Evolutionary conservation across 2,329 filamentous ascomycete species (phyloP).

Genomic region (Phyllosticta ampelicida): DNA sequence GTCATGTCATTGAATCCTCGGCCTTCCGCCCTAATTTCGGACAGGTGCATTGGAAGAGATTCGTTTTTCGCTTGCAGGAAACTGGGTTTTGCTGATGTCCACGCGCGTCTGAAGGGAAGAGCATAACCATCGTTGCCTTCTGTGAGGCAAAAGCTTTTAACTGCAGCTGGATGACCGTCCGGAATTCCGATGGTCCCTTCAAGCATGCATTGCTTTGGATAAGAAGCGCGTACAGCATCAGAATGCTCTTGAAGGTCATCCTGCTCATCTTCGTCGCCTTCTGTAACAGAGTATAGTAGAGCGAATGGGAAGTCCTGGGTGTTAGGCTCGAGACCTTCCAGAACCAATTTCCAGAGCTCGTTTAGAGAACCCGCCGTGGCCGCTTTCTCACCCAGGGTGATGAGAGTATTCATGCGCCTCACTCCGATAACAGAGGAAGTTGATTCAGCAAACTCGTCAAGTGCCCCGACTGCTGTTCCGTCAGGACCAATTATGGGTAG

Average conservation of each 20-base stretch:
- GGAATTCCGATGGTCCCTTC: constrained; percentile 5
- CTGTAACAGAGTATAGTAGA: constrained; percentile 4
- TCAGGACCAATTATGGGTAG: constrained; percentile 6
- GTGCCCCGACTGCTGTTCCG: constrained; percentile 3
- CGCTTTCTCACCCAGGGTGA: constrained; percentile 5
- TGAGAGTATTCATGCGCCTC: constrained; percentile 4
- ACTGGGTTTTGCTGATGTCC: constrained; percentile 8
- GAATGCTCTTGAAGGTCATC: background rate
- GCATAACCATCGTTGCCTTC: constrained; percentile 3
- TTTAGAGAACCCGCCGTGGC: background rate
- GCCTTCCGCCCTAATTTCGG: background rate
- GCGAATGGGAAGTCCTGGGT: constrained; percentile 6
- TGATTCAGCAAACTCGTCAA: constrained; percentile 9
- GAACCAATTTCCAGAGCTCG: constrained; percentile 3
- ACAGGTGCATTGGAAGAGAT: background rate
- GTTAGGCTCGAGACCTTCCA: constrained; percentile 3
- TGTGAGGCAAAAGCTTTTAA: constrained; percentile 1
- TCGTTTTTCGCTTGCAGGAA: background rate
- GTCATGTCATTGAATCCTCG: constrained; percentile 4
- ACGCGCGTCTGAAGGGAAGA: constrained; percentile 3
- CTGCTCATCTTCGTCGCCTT: background rate
- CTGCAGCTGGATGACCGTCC: background rate
- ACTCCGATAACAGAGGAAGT: constrained; percentile 6
- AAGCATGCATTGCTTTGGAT: constrained; percentile 2
- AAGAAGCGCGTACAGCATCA: background rate